Conservation (phyloP, 306 rosid species). For the Rosa chinensis region DNA sequence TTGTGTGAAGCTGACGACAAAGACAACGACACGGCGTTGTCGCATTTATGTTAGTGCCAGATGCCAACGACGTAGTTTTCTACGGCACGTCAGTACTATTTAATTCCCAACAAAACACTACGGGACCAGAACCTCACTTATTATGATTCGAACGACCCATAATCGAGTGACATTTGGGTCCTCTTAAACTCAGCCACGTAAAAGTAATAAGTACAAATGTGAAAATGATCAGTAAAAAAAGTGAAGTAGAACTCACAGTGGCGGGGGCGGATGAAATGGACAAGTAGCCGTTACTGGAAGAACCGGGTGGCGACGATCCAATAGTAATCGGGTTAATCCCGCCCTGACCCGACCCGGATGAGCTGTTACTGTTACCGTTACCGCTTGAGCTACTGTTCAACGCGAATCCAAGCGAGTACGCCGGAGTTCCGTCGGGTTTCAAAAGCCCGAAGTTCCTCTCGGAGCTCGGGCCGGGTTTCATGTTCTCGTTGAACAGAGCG, state of each 20-base stretch:
- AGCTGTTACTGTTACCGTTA: slow-evolving; percentile 15
- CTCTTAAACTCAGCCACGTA: neutral
- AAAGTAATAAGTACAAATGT: neutral
- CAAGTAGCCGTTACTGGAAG: slow-evolving; percentile 69
- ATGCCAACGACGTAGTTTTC: neutral
- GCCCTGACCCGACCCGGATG: slow-evolving; percentile 9
- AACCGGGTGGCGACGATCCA: slow-evolving; percentile 30
- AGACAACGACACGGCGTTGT: neutral
- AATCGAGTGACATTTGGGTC: neutral
- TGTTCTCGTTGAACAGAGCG: slow-evolving; percentile 88
- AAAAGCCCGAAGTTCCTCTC: slow-evolving; percentile 91
- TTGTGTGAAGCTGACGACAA: neutral
- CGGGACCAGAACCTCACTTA: neutral
- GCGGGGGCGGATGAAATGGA: slow-evolving; percentile 65
- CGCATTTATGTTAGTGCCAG: neutral
- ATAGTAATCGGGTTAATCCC: slow-evolving; percentile 19
- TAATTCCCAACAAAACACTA: neutral
- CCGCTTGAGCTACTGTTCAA: slow-evolving; percentile 16
- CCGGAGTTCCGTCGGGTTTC: slow-evolving; percentile 82
- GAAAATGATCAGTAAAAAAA: neutral
- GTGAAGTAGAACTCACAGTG: slow-evolving; percentile 33
- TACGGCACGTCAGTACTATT: neutral
- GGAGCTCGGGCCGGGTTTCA: slow-evolving; percentile 95
- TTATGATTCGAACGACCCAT: neutral
- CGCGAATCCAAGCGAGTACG: slow-evolving; percentile 56